phyloP scores from a whole-genome alignment of 2,329 filamentous ascomycete genomes.

The Cucurbitaria berberidis region DNA sequence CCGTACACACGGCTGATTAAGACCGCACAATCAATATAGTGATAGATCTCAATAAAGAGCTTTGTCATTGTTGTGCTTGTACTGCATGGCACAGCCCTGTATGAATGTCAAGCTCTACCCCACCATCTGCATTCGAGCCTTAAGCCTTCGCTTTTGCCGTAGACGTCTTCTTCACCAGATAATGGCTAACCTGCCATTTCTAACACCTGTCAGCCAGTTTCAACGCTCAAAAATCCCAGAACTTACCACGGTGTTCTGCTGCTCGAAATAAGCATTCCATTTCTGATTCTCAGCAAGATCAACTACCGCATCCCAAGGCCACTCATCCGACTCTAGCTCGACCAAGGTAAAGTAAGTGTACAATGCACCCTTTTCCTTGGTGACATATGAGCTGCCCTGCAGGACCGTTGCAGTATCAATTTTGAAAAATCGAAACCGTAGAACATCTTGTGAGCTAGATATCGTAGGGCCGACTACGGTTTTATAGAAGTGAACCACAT shows the following conservation, averaged over 20 bases:
- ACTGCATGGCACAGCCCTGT: no score
- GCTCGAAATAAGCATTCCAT: conserved; percentile 22
- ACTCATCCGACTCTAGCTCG: conserved; percentile 22
- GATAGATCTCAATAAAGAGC: no score
- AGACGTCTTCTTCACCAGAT: conserved; percentile 9
- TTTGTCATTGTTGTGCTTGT: no score
- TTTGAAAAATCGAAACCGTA: conserved; percentile 22
- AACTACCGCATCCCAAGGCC: conserved; percentile 26
- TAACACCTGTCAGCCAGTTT: conserved; percentile 7
- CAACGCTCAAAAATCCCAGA: neutral
- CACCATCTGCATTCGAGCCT: neutral
- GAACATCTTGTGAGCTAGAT: conserved; percentile 13
- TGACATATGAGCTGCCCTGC: conserved; percentile 1
- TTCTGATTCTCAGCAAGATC: conserved; percentile 14
- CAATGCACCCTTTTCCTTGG: conserved; percentile 11
- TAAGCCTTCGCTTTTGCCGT: neutral
- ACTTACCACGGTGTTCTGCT: conserved; percentile 17
- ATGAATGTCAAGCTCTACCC: no score
- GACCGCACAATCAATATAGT: no score
- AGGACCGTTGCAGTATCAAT: conserved; percentile 15
- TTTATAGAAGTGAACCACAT: conserved; percentile 16
- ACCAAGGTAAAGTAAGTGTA: conserved; percentile 18
- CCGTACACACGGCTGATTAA: no score
- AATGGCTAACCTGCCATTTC: conserved; percentile 24
- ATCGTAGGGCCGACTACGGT: conserved; percentile 13